Evolutionary conservation across 2,329 filamentous ascomycete species (phyloP).

Genomic region (Neobulgaria alba): DNA sequence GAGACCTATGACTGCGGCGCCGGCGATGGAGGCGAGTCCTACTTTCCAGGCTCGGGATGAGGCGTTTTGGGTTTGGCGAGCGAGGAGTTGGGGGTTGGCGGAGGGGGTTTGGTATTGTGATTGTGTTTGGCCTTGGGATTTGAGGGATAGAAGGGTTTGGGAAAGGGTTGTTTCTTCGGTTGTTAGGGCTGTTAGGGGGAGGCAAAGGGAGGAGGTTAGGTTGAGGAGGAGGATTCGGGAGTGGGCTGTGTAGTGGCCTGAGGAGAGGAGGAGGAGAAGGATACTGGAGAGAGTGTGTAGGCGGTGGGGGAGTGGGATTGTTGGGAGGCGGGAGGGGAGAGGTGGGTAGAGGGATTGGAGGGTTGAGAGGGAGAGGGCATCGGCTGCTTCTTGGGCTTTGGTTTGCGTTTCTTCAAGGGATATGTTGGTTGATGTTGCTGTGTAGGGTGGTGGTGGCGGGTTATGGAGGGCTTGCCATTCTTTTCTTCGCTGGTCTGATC

Average conservation of each 20-base stretch:
- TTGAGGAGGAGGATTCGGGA: slow-evolving; percentile 62
- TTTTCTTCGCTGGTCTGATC: slow-evolving; percentile 36
- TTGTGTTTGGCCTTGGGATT: no score
- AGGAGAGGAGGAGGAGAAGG: slow-evolving; percentile 60
- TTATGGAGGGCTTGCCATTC: slow-evolving; percentile 26
- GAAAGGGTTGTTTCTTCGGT: slow-evolving; percentile 69
- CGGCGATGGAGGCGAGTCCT: slow-evolving; percentile 75
- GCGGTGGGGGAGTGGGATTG: slow-evolving; percentile 49
- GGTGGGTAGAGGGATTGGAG: slow-evolving; percentile 46
- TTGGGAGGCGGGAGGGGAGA: slow-evolving; percentile 44
- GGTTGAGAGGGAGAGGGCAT: slow-evolving; percentile 33
- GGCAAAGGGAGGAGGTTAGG: slow-evolving; percentile 56
- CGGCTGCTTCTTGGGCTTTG: slow-evolving; percentile 21
- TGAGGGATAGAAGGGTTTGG: slow-evolving; percentile 54
- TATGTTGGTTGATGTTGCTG: background rate
- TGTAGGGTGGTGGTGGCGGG: slow-evolving; percentile 18
- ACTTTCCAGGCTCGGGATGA: slow-evolving; percentile 76
- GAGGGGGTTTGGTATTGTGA: slow-evolving; percentile 61
- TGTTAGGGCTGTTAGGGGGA: slow-evolving; percentile 54
- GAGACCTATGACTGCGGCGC: slow-evolving; percentile 81
- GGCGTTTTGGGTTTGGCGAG: slow-evolving; percentile 61
- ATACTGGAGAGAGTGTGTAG: slow-evolving; percentile 60
- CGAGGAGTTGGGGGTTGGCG: slow-evolving; percentile 67
- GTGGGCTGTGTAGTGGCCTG: slow-evolving; percentile 67
- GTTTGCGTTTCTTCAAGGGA: slow-evolving; percentile 19